Evolutionary conservation across 768 basidiomycete genomes (phyloP), one percentile per base, ranked within the genome.

Genomic region (Cystofilobasidium bisporidii): DNA sequence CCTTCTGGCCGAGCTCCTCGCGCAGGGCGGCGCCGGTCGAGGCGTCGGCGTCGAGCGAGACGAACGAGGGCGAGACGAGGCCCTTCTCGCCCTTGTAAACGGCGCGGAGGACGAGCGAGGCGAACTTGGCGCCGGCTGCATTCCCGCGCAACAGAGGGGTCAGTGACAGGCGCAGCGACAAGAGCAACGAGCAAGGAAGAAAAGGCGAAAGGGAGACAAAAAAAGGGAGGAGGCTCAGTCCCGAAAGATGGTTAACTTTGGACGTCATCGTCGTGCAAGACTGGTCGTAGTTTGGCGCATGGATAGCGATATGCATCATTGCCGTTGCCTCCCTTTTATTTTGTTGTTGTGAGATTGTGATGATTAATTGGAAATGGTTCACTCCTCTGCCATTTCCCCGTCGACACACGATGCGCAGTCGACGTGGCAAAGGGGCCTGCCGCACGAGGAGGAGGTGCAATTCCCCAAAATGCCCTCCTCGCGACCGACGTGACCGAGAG

Each of bases 11-110:
- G 67, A 97, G 82, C 76, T 90, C 89, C 78, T 83, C 83, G 77
- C 82, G 82, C 73, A 97, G 79, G n/a, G 80, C 84, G n/a, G 83
- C 82, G 43, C 83, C 86, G 41, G 89, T 89, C 70, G 78, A 79
- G 69, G 6, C 81, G 33, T 64, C 78, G 75, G 91, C 88, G 47
- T 86, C 64, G 78, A 78, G 72, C 87, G 85, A 80, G 73, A 99
- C 88, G 73, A 86, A 97, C 70, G 85, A 87, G 4, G 91, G 92
- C 0, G 85, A 83, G 63, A 90, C 78, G 72, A 94, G 85, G 66
- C 87, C 88, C 79, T 87, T 88, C 81, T 92, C 90, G 72, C 92
- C 91, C 69, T 86, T 86, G 71, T 89, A 81, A 74, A 97, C 80
- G 75, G 90, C 88, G 72, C 77, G 77, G 53, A 56, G 53, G 30